Conservation (phyloP, 805 yeast genomes). For the Ogataea chonburiensis region DNA sequence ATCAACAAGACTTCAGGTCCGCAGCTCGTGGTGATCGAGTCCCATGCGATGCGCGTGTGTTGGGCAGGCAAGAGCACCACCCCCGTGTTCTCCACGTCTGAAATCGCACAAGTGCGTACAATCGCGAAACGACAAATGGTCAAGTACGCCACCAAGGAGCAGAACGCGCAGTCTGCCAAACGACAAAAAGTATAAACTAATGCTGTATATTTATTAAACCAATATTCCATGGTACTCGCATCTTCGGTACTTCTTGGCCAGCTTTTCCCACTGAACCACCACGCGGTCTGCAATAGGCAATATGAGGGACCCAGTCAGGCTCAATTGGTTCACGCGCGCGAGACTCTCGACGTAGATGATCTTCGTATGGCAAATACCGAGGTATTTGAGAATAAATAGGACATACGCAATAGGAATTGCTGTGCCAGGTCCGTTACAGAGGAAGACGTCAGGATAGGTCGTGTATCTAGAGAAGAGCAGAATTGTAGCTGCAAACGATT, state of each 20-base stretch:
- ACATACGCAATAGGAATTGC: conserved; percentile 66
- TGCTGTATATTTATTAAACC: conserved; percentile 40
- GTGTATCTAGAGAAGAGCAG: conserved; percentile 11
- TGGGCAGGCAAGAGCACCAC: conserved; percentile 49
- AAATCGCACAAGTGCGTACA: conserved; percentile 46
- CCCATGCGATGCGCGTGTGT: conserved; percentile 48
- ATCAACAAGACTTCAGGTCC: conserved; percentile 8
- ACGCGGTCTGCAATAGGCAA: conserved; percentile 74
- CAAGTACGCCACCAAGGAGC: conserved; percentile 47
- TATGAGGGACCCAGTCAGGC: conserved; percentile 72
- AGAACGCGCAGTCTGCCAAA: conserved; percentile 1
- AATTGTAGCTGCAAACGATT: conserved; percentile 31
- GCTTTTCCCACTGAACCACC: conserved; percentile 83
- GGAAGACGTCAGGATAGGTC: conserved; percentile 32
- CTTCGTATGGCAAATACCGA: conserved; percentile 48
- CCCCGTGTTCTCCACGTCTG: conserved; percentile 43
- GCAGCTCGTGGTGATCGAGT: conserved; percentile 36
- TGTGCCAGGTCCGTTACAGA: conserved; percentile 81
- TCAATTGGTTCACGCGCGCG: conserved; percentile 74
- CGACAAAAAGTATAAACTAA: conserved; percentile 5
- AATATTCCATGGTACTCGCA: conserved; percentile 79
- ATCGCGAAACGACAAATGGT: conserved; percentile 54
- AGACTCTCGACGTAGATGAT: conserved; percentile 83
- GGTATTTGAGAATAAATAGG: conserved; percentile 48
- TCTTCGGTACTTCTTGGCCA: conserved; percentile 49